phyloP scores from a whole-genome alignment of 2,329 filamentous ascomycete genomes.

The Venturia effusa region DNA sequence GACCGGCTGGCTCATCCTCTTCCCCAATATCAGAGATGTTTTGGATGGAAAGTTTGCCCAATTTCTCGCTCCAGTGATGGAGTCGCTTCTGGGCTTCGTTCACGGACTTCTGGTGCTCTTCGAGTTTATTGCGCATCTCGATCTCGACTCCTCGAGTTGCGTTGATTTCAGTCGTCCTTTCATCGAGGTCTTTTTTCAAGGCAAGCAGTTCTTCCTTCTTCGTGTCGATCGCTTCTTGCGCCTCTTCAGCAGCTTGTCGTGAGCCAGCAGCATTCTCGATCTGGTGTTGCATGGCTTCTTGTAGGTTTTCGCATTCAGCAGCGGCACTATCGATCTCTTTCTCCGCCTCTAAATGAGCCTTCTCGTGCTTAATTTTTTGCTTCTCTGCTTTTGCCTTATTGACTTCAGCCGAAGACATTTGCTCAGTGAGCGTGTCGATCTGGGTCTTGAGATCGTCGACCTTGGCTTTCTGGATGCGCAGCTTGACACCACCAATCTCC shows the following conservation, averaged over 20 bases:
- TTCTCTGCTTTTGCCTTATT: conserved; percentile 90
- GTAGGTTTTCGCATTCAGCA: conserved; percentile 64
- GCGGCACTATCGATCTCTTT: conserved; percentile 66
- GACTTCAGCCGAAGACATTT: conserved; percentile 77
- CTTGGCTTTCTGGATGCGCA: conserved; percentile 80
- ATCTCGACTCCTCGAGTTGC: conserved; percentile 83
- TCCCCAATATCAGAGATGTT: conserved; percentile 54
- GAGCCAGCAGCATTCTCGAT: conserved; percentile 63
- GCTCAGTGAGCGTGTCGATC: conserved; percentile 68
- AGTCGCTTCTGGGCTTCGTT: conserved; percentile 75
- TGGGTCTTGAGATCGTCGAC: conserved; percentile 84
- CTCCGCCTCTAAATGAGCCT: conserved; percentile 65
- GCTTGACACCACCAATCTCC: conserved; percentile 89
- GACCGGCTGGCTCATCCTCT: conserved; percentile 32
- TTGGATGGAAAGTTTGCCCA: conserved; percentile 72
- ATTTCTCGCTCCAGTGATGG: conserved; percentile 81
- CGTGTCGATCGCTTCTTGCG: conserved; percentile 61
- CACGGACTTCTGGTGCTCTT: conserved; percentile 87
- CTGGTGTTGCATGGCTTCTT: conserved; percentile 69
- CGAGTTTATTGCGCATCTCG: conserved; percentile 96
- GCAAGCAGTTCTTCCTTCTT: conserved; percentile 72
- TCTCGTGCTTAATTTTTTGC: conserved; percentile 75
- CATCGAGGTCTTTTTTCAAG: conserved; percentile 77
- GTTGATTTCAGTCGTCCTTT: conserved; percentile 76
- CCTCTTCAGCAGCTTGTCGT: conserved; percentile 65